Base-by-base conservation (phyloP, 2,329 filamentous ascomycete genomes). In the Orbilia oligospora region DNA sequence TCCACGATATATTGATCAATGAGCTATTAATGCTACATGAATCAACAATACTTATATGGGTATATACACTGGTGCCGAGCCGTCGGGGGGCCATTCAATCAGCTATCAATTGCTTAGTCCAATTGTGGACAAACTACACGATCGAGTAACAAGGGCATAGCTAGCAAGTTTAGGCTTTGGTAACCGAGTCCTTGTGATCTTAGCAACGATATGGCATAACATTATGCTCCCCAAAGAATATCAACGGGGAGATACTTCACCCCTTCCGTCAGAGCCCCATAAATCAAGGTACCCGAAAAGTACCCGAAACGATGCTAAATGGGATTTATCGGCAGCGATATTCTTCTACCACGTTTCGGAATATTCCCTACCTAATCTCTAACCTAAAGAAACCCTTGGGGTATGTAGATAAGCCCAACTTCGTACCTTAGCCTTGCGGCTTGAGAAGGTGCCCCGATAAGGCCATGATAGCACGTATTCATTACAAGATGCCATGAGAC, bases 251-350 rank as follows among this genome's bases (percentile, higher is more conserved):
- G 55, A 58, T 58, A 44, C 27, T 14, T 61, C 20, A 2, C 22
- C 33, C n/a, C 20, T 61, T 61, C 56, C 36, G 56, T 61, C 20
- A 8, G 53, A 41, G 20, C 33, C 56, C 33, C 20, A 18, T 61
- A 44, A 30, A 30, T 14, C 48, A 22, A 5, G 10, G 6, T 24
- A 24, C 8, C 48, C 20, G 20, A 24, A 51, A 22, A 24, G 20
- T 46, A 10, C 14, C 20, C 20, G 27, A 6, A 30, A 3, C 27
- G 3, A 20, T 20, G 3, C 16, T 55, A 55, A 9, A 18, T 55
- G 10, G 49, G 6, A 53, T 16, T n/a, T 33, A 53, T 10, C 4
- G 14, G 27, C 16, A 12, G 10, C 4, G 4, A 51, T 27, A 38
- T 10, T 14, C 2, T n/a, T 18, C 10, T 53, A 55, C 24, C 51